Conservation (phyloP, 352 stramenopile species). For the Phytophthora uliginosa region DNA sequence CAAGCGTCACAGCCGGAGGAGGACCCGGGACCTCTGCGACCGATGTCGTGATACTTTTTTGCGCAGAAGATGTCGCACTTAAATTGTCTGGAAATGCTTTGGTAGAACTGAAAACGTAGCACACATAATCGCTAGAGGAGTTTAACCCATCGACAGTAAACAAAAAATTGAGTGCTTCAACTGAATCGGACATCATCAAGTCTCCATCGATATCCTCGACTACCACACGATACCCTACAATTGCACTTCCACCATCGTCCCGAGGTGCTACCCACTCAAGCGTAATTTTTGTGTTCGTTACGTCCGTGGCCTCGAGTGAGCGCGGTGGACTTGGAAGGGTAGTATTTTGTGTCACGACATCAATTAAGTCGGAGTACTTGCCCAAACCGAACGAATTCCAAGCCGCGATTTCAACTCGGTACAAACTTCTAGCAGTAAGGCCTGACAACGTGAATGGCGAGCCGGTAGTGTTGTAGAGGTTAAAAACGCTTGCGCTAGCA, state of each 20-base stretch:
- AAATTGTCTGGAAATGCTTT: slow-evolving; percentile 26
- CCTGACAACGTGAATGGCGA: slow-evolving; percentile 50
- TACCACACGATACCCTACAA: slow-evolving; percentile 30
- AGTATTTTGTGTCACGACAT: slow-evolving; percentile 40
- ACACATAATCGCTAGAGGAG: slow-evolving; percentile 48
- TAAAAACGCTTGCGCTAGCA: slow-evolving; percentile 31
- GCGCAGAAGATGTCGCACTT: slow-evolving; percentile 20
- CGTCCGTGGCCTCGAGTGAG: slow-evolving; percentile 3
- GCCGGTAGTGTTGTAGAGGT: slow-evolving; percentile 52
- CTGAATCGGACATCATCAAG: not conserved
- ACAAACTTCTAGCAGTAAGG: slow-evolving; percentile 40
- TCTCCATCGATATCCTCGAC: slow-evolving; percentile 13
- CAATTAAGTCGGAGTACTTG: slow-evolving; percentile 32
- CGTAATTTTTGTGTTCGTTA: slow-evolving; percentile 30
- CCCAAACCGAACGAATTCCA: slow-evolving; percentile 64
- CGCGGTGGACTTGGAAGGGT: slow-evolving; percentile 41
- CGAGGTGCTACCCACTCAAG: slow-evolving; percentile 51
- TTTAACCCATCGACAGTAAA: slow-evolving; percentile 37
- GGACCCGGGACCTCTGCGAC: slow-evolving; percentile 25
- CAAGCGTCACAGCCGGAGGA: slow-evolving; percentile 24
- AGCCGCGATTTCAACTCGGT: slow-evolving; percentile 49
- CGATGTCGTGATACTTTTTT: slow-evolving; percentile 32
- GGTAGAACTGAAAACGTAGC: slow-evolving; percentile 39
- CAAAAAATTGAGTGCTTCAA: not conserved
- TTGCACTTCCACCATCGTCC: slow-evolving; percentile 47